These are phyloP conservation scores for Sporothrix sp. DNA, from an alignment of 2,329 filamentous ascomycete genomes.

Conservation along the genomic window DNA sequence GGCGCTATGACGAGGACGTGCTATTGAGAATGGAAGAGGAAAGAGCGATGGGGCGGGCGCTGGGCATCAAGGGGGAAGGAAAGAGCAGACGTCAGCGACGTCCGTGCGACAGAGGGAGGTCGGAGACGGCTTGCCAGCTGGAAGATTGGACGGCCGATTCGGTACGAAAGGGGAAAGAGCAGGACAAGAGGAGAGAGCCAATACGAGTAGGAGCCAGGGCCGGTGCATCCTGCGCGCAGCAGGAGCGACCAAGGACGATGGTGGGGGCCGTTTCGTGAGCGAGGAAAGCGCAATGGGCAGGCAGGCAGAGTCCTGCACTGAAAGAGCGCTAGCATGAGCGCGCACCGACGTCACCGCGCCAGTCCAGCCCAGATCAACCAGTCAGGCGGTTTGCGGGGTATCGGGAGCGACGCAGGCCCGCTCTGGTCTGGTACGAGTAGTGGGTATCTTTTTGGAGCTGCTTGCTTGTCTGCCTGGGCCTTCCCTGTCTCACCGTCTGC, in stretches of 20 bases:
- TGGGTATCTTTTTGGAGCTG: background rate
- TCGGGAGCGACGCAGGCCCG: background rate
- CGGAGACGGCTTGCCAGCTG: too few species aligned
- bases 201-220: slow-evolving; percentile 4
- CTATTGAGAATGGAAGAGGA: background rate
- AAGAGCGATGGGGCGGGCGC: background rate
- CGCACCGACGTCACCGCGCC: slow-evolving; percentile 2
- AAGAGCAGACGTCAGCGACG: background rate
- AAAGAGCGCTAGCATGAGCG: slow-evolving; percentile 3
- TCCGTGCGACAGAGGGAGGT: too few species aligned
- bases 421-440: background rate
- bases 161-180: background rate
- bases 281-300: background rate
- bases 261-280: background rate
- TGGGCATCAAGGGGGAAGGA: background rate
- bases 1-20: background rate
- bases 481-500: slow-evolving; percentile 6
- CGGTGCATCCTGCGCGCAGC: background rate
- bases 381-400: slow-evolving; percentile 10
- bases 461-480: slow-evolving; percentile 2
- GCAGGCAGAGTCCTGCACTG: background rate
- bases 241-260: background rate
- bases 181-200: background rate
- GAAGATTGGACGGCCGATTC: too few species aligned
- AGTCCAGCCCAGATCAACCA: slow-evolving; percentile 3